Evolutionary conservation across 441 rosid species (phyloP).

Genomic region (Eruca vesicaria): DNA sequence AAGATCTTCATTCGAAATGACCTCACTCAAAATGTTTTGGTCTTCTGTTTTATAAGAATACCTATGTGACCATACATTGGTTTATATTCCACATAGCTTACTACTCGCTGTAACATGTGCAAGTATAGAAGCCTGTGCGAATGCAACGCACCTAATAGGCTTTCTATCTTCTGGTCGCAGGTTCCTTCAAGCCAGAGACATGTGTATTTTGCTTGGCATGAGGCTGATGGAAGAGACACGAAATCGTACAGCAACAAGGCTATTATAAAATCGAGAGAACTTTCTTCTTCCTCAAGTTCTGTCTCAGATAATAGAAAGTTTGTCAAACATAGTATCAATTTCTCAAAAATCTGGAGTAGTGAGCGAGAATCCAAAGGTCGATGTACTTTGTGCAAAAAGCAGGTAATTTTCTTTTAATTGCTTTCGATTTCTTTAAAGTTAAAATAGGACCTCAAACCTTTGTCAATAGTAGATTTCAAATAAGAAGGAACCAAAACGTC

Average conservation of each 20-base stretch:
- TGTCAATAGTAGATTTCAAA: no score
- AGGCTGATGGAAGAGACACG: slow-evolving; percentile 50
- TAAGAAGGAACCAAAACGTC: no score
- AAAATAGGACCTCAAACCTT: neutral
- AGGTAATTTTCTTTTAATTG: slow-evolving; percentile 47
- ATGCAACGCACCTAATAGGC: neutral
- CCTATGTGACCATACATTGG: neutral
- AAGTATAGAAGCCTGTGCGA: slow-evolving; percentile 8
- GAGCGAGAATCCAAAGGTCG: slow-evolving; percentile 73
- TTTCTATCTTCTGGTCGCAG: slow-evolving; percentile 40
- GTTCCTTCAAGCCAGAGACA: slow-evolving; percentile 94
- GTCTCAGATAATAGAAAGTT: slow-evolving; percentile 57
- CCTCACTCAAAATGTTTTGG: neutral
- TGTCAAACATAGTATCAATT: slow-evolving; percentile 76
- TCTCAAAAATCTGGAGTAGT: slow-evolving; percentile 92
- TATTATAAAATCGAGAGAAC: slow-evolving; percentile 58
- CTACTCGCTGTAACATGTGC: neutral
- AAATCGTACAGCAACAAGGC: slow-evolving; percentile 45
- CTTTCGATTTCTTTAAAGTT: slow-evolving; percentile 1
- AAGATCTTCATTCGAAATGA: neutral
- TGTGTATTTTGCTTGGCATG: slow-evolving; percentile 78
- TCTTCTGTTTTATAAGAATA: neutral
- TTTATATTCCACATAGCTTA: neutral
- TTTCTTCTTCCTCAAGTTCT: slow-evolving; percentile 53
- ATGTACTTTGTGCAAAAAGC: slow-evolving; percentile 82